Evolutionary conservation across 257 asterid genomes (phyloP), one percentile per base, ranked within the genome.

Genomic region (Dorcoceras hygrometricum): DNA sequence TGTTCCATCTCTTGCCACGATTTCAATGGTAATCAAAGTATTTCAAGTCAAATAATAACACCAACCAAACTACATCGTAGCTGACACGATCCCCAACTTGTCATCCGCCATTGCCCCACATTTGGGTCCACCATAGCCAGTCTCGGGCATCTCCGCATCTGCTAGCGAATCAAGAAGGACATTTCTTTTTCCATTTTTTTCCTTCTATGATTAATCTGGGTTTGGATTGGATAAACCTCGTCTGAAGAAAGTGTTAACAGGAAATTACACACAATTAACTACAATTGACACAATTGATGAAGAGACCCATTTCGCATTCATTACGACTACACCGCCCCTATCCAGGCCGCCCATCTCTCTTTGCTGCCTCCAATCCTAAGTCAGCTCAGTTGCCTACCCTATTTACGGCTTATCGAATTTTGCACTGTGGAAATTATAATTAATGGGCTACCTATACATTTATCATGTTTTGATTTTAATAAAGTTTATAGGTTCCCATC

Each of bases 271-370:
- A n/a, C n/a, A n/a, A n/a, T n/a, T n/a, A n/a, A n/a, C n/a, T n/a
- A n/a, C n/a, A n/a, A n/a, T n/a, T n/a, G n/a, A n/a, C n/a, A n/a
- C n/a, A n/a, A n/a, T n/a, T n/a, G n/a, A n/a, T n/a, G 46, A 5
- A 32, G 28, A 59, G 24, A 53, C 12, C 51, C 23, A 43, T 71
- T 56, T 26, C 3, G n/a, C 54, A 65, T 60, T 72, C 64, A 70
- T 67, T 79, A 79, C 18, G 62, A 43, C 57, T 67, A 77, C 61
- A 28, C 79, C 84, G 79, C 27, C 81, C 27, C 81, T 68, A 39
- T 69, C 54, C 34, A 48, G 56, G 18, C 39, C 43, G 25, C 65
- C 11, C 18, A 36, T 26, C 51, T 51, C 57, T 29, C 69, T 57
- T n/a, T n/a, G n/a, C 8, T 27, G 75, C 57, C 27, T 20, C 31